phyloP scores from a whole-genome alignment of 768 basidiomycete species.

The Panellus pusillus region DNA sequence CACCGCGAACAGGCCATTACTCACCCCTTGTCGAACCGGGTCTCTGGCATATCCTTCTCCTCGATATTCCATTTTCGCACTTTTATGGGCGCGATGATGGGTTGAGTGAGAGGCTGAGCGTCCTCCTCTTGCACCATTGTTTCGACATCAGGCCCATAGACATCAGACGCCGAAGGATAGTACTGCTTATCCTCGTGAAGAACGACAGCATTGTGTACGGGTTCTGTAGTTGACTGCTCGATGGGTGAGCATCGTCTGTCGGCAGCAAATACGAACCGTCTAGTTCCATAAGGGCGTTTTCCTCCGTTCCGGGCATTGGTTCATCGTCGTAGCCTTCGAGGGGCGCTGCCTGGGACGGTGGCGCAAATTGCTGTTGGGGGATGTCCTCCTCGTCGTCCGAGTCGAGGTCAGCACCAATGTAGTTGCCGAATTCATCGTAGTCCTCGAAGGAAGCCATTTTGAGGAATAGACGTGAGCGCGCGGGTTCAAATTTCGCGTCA shows the following conservation, averaged over 20 bases:
- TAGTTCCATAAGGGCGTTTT: slow-evolving; percentile 78
- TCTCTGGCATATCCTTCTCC: slow-evolving; percentile 94
- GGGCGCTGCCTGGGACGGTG: slow-evolving; percentile 46
- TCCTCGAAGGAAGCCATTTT: slow-evolving; percentile 55
- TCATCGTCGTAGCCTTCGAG: slow-evolving; percentile 86
- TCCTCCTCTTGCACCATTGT: slow-evolving; percentile 98
- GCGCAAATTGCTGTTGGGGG: slow-evolving; percentile 49
- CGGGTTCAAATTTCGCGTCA: too few relatives aligned
- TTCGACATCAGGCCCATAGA: slow-evolving; percentile 94
- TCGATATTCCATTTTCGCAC: slow-evolving; percentile 93
- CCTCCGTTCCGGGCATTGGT: slow-evolving; percentile 51
- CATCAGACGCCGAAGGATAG: slow-evolving; percentile 88
- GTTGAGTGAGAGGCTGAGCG: slow-evolving; percentile 90
- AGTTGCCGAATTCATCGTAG: slow-evolving; percentile 95
- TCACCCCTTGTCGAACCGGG: slow-evolving; percentile 96
- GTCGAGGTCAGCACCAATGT: slow-evolving; percentile 92
- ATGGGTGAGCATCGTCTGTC: slow-evolving; percentile 19
- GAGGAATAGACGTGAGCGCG: too few relatives aligned
- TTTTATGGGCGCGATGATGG: slow-evolving; percentile 94
- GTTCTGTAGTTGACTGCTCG: slow-evolving; percentile 47
- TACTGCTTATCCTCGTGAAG: slow-evolving; percentile 98
- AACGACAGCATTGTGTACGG: slow-evolving; percentile 77
- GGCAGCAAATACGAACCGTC: slow-evolving; percentile 57
- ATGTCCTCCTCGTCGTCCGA: slow-evolving; percentile 78
- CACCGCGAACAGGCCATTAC: slow-evolving; percentile 27